Conservation (phyloP, 208 protist genomes). For the Tetramitus jugosus region DNA sequence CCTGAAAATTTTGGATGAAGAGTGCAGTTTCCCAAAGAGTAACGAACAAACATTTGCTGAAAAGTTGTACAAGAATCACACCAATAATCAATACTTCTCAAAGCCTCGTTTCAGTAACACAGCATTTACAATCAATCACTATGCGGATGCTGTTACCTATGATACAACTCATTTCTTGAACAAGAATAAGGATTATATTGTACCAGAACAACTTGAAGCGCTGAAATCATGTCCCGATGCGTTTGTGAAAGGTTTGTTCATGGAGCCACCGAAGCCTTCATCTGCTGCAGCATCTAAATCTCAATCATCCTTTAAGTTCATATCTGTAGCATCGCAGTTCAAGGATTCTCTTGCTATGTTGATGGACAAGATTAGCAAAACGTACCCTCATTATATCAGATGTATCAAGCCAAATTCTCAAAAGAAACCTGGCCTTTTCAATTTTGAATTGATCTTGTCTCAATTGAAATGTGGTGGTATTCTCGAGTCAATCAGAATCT, state of each 20-base stretch:
- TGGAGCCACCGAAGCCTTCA: not conserved
- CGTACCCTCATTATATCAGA: constrained; percentile 44
- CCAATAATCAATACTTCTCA: not conserved
- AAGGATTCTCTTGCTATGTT: not conserved
- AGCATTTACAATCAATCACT: constrained; percentile 57
- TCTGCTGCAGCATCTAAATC: too few species aligned
- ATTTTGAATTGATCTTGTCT: constrained; percentile 35
- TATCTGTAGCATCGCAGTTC: not conserved
- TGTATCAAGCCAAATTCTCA: constrained; percentile 48
- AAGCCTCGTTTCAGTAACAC: not conserved
- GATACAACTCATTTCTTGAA: constrained; percentile 42
- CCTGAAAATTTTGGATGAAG: not conserved
- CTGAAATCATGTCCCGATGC: not conserved
- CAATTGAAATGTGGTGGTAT: constrained; percentile 47
- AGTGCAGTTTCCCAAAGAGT: not conserved
- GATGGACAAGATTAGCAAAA: constrained; percentile 31
- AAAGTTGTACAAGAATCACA: not conserved
- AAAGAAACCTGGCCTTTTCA: constrained; percentile 42
- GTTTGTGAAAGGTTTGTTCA: not conserved
- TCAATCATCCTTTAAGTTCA: not conserved
- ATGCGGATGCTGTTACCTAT: constrained; percentile 59
- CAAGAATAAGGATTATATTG: constrained; percentile 44
- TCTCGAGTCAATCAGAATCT: constrained; percentile 46
- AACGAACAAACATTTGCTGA: not conserved
- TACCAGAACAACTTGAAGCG: not conserved